A percentile compares a stretch with the other conserved stretches of the same genome.
phyloP scores from a whole-genome alignment of 1,284 basidiomycete genomes.

The Coniophora puteana region DNA sequence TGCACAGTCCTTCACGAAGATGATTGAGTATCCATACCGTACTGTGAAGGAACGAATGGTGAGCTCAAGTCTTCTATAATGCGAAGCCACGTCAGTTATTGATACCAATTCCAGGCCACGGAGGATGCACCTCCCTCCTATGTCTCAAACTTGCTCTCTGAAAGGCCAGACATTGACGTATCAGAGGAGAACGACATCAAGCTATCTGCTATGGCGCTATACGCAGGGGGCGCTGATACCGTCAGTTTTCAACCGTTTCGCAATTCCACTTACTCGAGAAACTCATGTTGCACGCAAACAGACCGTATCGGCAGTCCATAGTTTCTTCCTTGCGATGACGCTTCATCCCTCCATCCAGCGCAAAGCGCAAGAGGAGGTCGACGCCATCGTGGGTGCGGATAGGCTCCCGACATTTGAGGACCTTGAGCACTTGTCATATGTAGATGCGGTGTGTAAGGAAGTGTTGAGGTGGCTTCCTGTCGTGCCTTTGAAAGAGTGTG shows the following conservation, averaged over 20 bases:
- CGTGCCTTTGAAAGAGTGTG: constrained; percentile 6
- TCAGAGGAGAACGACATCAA: constrained; percentile 17
- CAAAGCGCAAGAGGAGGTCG: constrained; percentile 9
- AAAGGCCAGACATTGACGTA: constrained; percentile 7
- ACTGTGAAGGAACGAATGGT: constrained; percentile 9
- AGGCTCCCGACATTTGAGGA: constrained; percentile 7
- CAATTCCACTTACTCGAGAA: not conserved
- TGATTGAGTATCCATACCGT: constrained; percentile 10
- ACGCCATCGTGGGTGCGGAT: constrained; percentile 4
- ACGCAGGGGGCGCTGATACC: constrained; percentile 16
- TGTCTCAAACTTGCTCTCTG: constrained; percentile 16
- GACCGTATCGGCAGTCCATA: constrained; percentile 3
- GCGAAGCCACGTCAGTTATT: not conserved
- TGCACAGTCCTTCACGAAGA: constrained; percentile 2
- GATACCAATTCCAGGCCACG: constrained; percentile 10
- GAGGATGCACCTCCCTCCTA: constrained; percentile 20
- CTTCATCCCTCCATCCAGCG: constrained; percentile 5
- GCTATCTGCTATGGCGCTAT: constrained; percentile 16
- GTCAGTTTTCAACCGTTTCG: not conserved
- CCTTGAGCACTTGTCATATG: constrained; percentile 4
- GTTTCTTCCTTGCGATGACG: constrained; percentile 9
- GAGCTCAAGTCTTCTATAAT: not conserved
- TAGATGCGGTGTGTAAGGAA: constrained; percentile 7
- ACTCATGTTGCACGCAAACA: no score
- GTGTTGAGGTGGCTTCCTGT: constrained; percentile 4